Evolutionary conservation across 225 moss, liverwort and hornwort genomes (phyloP), one percentile per base, ranked within the genome.

Genomic region (Physcomitrium patens): DNA sequence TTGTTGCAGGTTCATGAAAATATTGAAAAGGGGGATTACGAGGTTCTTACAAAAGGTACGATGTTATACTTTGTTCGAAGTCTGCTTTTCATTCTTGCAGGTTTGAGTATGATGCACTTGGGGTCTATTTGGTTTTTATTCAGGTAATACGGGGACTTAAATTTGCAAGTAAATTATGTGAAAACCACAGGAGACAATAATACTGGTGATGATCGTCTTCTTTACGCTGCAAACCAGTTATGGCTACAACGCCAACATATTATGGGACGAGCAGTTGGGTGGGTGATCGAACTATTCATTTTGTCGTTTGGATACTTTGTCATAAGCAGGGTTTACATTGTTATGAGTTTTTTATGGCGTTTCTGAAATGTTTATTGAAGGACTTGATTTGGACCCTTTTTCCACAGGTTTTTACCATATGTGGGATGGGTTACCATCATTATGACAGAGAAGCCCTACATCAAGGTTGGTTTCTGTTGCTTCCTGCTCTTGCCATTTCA

Each of bases 401-500:
- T 69, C 57, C 75, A 70, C 88, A 94, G 93, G 60, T 99, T 95
- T 83, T 83, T 99, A 42, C 99, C 99, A 46, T 99, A 99, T 60
- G 99, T 99, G 71, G 99, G 99, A 28, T 99, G 99, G 99, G 95
- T 99, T 41, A 99, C 99, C 44, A 99, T 99, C 63, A 80, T 99
- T 57, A 99, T 99, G 99, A 99, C 99, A 52, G 99, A 99, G 83
- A 87, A 92, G 78, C 99, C 99, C 67, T 91, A 89, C 77, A 95
- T 99, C 83, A 99, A 99, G 90, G 93, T 94, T 71, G 16, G 72
- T 71, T 43, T 77, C n/a, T 60, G 62, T 61, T 80, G 10, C 53
- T 67, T 70, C 65, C 62, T 60, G 47, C 67, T 57, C 41, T 50
- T 64, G 0, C 50, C 49, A 68, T 48, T 71, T 56, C 42, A 55